Base-by-base conservation (phyloP, 345 rosid species). In the Eucalyptus tenuipes region DNA sequence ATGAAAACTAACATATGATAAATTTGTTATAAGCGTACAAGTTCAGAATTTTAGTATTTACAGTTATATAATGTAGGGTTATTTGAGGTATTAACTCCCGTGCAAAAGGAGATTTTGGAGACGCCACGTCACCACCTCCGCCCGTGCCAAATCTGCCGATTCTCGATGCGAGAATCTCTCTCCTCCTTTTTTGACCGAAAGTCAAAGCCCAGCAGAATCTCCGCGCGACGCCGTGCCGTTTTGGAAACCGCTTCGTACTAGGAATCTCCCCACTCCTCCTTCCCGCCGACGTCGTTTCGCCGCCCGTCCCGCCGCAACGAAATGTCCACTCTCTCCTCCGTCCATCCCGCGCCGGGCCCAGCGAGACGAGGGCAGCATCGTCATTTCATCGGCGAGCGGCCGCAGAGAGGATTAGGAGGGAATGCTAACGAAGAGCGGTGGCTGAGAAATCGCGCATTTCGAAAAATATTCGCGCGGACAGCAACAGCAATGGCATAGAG, bases 1-100 rank as follows among this genome's bases (percentile, higher is more conserved):
- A 37, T 37, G 40, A 49, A 49, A 15, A 49, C 7, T 15, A 49
- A 7, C 7, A 49, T 15, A 49, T 50, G 55, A 50, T 50, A 17
- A 50, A 50, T 50, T 50, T 17, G 0, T 7, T 0, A 17, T 50
- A 17, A 3, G 2, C 0, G 0, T 16, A 17, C 1, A 50, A 52
- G 7, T 52, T 2, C 1, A 52, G 0, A 8, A 18, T 17, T 52
- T 50, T 50, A 37, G 7, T 17, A 4, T 42, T 5, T 5, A 5
- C 7, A 42, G 8, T 42, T 42, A 42, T 42, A 42, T 42, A 42
- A 42, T 42, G 44, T 5, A 42, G 6, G 44, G 24, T 18, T 52
- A 18, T 18, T 18, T 10, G 24, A 18, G 3, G 7, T 2, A 18
- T 52, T 4, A 52, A 52, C 57, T 52, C 57, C 2, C 1, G 57